A percentile compares a stretch with the other conserved stretches of the same genome.
Evolutionary conservation across 352 stramenopile genomes (phyloP).

Genomic region (Phytophthora brassicae): DNA sequence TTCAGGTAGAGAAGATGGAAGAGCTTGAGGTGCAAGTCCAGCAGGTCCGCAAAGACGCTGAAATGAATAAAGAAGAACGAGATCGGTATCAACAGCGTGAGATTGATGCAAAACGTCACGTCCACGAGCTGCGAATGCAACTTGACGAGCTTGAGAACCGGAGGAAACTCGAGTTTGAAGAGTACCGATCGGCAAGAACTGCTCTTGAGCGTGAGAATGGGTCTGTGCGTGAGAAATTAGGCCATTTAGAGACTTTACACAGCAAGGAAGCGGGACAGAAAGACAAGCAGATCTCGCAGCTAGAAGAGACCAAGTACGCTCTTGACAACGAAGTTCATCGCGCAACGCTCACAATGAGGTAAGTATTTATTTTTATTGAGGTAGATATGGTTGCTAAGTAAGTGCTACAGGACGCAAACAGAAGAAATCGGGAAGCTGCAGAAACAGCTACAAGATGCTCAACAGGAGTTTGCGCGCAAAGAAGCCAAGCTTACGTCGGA

Average conservation of each 20-base stretch:
- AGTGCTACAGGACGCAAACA: constrained; percentile 36
- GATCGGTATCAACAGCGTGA: constrained; percentile 65
- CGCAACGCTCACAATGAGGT: constrained; percentile 42
- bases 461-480: constrained; percentile 47
- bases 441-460: constrained; percentile 53
- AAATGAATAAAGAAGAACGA: constrained; percentile 56
- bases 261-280: constrained; percentile 54
- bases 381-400: neutral
- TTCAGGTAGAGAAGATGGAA: constrained; percentile 56
- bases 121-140: constrained; percentile 65
- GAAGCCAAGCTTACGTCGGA: constrained; percentile 37
- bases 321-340: constrained; percentile 61
- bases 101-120: constrained; percentile 51
- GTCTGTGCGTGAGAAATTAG: constrained; percentile 56
- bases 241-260: constrained; percentile 43
- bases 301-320: constrained; percentile 66
- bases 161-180: constrained; percentile 68
- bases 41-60: constrained; percentile 45
- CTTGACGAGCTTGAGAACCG: constrained; percentile 70
- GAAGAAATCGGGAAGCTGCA: constrained; percentile 57
- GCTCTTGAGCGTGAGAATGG: constrained; percentile 59
- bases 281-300: constrained; percentile 49
- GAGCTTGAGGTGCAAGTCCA: constrained; percentile 52
- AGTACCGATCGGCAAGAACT: constrained; percentile 50
- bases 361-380: constrained; percentile 4